These are phyloP conservation scores for Kodamaea plutei DNA, from an alignment of 1,139 yeast genomes.

Conservation along the genomic window DNA sequence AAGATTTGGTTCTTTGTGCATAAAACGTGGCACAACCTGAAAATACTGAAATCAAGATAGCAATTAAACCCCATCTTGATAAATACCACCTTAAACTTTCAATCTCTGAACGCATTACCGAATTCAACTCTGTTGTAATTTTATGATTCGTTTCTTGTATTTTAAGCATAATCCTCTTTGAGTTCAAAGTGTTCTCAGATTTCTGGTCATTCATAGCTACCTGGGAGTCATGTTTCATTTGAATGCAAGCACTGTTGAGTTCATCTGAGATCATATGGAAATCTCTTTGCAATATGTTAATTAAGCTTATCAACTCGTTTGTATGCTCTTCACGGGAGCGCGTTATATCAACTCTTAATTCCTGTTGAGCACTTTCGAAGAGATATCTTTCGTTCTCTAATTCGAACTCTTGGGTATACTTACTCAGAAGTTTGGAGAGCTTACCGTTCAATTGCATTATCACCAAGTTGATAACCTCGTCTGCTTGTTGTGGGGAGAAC, in stretches of 20 bases:
- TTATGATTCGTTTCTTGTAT: conserved; percentile 85
- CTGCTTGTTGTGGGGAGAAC: conserved; percentile 52
- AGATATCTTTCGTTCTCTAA: conserved; percentile 82
- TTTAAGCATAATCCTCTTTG: conserved; percentile 62
- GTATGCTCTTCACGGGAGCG: conserved; percentile 69
- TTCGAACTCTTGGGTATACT: conserved; percentile 63
- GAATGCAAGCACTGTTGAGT: conserved; percentile 64
- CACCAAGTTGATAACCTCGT: conserved; percentile 47
- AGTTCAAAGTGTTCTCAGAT: conserved; percentile 76
- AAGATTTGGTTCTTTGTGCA: conserved; percentile 27
- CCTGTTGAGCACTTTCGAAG: conserved; percentile 91
- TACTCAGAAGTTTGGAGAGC: conserved; percentile 53
- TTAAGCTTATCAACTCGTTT: conserved; percentile 62
- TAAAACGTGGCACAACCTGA: conserved; percentile 43
- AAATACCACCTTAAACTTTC: conserved; percentile 92
- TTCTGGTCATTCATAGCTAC: conserved; percentile 85
- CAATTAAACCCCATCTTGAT: conserved; percentile 78
- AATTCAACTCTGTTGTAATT: conserved; percentile 75
- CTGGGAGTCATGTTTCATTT: conserved; percentile 68
- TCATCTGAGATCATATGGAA: conserved; percentile 73
- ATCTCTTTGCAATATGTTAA: conserved; percentile 69
- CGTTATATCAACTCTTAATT: conserved; percentile 74
- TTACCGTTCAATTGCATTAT: conserved; percentile 49
- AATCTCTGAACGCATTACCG: conserved; percentile 80
- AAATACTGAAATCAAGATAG: conserved; percentile 46